Evolutionary conservation across 768 basidiomycete species (phyloP), one percentile per base, ranked within the genome.

Genomic region (Crucibulum laeve): DNA sequence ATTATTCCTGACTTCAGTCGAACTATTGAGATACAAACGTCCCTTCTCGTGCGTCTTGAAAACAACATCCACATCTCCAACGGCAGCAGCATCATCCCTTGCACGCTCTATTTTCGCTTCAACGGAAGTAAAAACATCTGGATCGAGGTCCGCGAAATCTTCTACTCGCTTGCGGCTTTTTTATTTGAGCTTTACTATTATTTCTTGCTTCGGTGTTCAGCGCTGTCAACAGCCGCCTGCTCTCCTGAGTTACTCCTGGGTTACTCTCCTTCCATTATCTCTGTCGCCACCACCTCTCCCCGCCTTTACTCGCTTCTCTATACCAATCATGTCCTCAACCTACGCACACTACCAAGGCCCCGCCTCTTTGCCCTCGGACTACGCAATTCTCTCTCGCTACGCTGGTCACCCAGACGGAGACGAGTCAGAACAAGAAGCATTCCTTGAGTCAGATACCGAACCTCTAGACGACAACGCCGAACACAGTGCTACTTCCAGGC

Each of bases 1-100:
- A 39, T 84, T 86, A 47, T 95, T 92, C 3, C 96, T 95, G 4
- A 97, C 70, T 56, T 97, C 93, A 3, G 94, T 97, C 4, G 88
- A 76, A 2, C 84, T 89, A 50, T 87, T 89, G 5, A 94, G 54
- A 52, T 75, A 91, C 52, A 84, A 79, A 26, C 89, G 69, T 4
- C 89, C 80, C 44, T 77, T 78, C 61, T 97, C 94, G 30, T 76
- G 70, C 3, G 90, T 76, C 46, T 77, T 76, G 62, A 95, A 81
- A 1, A 94, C 75, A 26, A 98, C 59, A 53, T 96, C 91, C 8
- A 94, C 77, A 49, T 88, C 87, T 6, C 73, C 75, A 7, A 64
- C 60, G 38, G 68, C 59, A 1, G 84, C 79, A 5, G 82, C 60
- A 0, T 73, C 65, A 25, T 79, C 73, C 4, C 69, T 67, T 11